phyloP scores from a whole-genome alignment of 352 stramenopile species.

The Aphanomyces stellatus region DNA sequence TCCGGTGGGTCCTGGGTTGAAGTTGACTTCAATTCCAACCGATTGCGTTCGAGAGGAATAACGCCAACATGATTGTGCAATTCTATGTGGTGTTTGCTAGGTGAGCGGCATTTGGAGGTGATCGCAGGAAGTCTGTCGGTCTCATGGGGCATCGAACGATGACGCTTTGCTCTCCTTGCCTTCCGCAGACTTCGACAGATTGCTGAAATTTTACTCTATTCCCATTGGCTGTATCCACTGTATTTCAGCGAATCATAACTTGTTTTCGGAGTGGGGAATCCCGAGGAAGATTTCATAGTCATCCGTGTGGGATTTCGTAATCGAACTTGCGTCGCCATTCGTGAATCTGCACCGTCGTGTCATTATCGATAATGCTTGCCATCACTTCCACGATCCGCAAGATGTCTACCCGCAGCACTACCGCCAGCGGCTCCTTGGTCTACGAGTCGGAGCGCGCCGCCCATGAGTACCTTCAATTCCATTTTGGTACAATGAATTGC shows the following conservation, averaged over 20 bases:
- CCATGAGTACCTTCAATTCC: conserved; percentile 88
- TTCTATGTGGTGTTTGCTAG: no score
- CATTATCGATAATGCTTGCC: not conserved
- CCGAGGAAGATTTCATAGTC: not conserved
- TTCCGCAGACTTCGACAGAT: no score
- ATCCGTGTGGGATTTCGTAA: not conserved
- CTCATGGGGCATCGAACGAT: no score
- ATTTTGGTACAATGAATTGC: conserved; percentile 51
- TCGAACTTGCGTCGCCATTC: not conserved
- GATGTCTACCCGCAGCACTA: conserved; percentile 54
- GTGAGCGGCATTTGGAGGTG: no score
- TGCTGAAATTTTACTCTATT: no score
- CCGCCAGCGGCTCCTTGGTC: conserved; percentile 74
- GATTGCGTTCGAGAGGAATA: not conserved
- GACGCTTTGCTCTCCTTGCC: no score
- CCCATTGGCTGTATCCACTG: not conserved
- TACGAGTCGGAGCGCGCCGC: conserved; percentile 84
- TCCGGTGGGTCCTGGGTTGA: no score
- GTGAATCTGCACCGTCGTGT: not conserved
- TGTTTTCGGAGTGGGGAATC: not conserved
- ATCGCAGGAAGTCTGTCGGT: no score
- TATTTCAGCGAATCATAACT: not conserved
- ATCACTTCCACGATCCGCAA: not conserved
- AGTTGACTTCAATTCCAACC: not conserved
- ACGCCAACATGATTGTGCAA: not conserved